These are phyloP conservation scores for Aspergillus fumigatus DNA, from an alignment of 2,329 filamentous ascomycete species.

Conservation along the genomic window DNA sequence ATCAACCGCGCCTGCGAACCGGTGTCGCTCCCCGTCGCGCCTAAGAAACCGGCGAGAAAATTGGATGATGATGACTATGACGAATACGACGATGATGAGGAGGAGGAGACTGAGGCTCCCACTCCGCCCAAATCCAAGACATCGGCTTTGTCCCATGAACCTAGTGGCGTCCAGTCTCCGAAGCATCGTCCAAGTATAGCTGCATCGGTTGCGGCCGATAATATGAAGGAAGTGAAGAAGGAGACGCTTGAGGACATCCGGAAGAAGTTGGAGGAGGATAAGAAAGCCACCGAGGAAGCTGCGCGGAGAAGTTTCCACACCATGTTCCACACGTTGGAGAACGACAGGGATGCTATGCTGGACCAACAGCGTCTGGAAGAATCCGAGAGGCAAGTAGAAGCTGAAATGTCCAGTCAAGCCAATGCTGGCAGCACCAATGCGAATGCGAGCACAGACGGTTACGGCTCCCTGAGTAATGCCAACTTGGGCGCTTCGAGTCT, in stretches of 20 bases:
- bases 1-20: slow-evolving; percentile 47
- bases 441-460: slow-evolving; percentile 58
- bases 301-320: slow-evolving; percentile 89
- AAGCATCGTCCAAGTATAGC: slow-evolving; percentile 65
- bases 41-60: slow-evolving; percentile 63
- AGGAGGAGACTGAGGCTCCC: slow-evolving; percentile 47
- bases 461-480: slow-evolving; percentile 85
- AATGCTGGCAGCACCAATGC: slow-evolving; percentile 52
- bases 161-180: slow-evolving; percentile 61
- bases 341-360: slow-evolving; percentile 91
- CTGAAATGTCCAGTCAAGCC: slow-evolving; percentile 72
- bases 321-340: slow-evolving; percentile 91
- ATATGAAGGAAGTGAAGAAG: slow-evolving; percentile 51
- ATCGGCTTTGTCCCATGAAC: slow-evolving; percentile 49
- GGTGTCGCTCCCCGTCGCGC: slow-evolving; percentile 38
- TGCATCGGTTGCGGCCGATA: slow-evolving; percentile 58
- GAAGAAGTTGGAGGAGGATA: slow-evolving; percentile 87
- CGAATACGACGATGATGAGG: slow-evolving; percentile 59
- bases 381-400: slow-evolving; percentile 91
- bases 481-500: slow-evolving; percentile 94
- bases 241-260: slow-evolving; percentile 81
- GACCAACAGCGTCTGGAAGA: slow-evolving; percentile 97
- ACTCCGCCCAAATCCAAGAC: slow-evolving; percentile 52
- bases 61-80: slow-evolving; percentile 74
- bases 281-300: slow-evolving; percentile 82